Base-by-base conservation (phyloP, 306 rosid species). In the Mimosa pudica region DNA sequence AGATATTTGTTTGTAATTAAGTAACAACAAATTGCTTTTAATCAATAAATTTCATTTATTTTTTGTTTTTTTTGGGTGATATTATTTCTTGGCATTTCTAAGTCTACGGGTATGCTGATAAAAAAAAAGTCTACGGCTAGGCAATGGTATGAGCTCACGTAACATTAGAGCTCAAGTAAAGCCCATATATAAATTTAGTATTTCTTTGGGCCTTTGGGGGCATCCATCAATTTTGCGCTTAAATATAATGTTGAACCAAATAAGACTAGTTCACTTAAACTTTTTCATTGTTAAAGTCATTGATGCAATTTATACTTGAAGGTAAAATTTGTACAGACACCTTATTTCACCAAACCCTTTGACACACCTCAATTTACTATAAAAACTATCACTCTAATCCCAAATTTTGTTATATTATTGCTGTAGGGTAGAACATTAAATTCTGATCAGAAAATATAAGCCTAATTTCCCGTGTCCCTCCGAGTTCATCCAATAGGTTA, bases 401-500 rank as follows among this genome's bases (percentile, higher is more conserved):
- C 30, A 24, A 1, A 24, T 24, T 24, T 24, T 24, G 30, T 24
- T 24, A 24, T 24, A 24, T 24, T 24, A 35, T 5, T 2, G 54
- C 4, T 44, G 73, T 4, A 69, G 55, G 48, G 49, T 5, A 18
- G 17, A 69, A n/a, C 30, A 36, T 7, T 38, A 36, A 36, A 65
- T 14, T 17, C 7, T 1, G 13, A 16, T 10, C 41, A 32, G 30
- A n/a, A 52, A 52, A 8, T 52, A 20, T 4, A 45, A 9, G 18
- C n/a, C 68, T 5, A 62, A 11, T 32, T 62, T 13, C 68, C 44
- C 9, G 17, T 24, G 67, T 6, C 67, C 0, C 13, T 8, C 7
- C 41, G 16, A 61, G 66, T 49, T 51, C 44, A 33, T 51, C 73
- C 64, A 16, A 49, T 33, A 67, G 44, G 16, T 46, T 76, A 77